These are phyloP conservation scores for Gastrodia elata DNA, from an alignment of 106 monocot species.

Conservation along the genomic window DNA sequence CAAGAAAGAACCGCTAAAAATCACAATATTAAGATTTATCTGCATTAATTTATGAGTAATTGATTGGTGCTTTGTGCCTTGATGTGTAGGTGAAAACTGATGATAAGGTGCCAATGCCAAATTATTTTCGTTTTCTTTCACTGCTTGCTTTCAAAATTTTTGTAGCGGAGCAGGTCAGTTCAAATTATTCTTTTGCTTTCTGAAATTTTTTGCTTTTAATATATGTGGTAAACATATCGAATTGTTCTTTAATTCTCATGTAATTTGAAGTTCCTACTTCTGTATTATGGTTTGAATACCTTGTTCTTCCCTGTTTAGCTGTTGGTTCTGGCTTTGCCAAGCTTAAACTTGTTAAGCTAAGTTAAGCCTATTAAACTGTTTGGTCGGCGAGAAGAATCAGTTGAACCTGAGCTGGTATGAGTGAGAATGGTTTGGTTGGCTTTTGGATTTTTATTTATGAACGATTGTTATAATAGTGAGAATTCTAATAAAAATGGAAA, in stretches of 20 bases:
- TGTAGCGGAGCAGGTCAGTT: slow-evolving; percentile 58
- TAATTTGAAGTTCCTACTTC: background rate
- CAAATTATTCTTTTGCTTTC: background rate
- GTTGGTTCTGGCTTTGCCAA: background rate
- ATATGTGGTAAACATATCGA: background rate
- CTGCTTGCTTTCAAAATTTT: slow-evolving; percentile 95
- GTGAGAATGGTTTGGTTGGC: no score
- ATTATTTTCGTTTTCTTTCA: slow-evolving; percentile 86
- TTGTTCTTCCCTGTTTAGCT: background rate
- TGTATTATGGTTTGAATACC: no score
- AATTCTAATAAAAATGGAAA: no score
- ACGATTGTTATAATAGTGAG: no score
- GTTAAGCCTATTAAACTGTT: no score
- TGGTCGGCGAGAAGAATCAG: no score
- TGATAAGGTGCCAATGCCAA: slow-evolving; percentile 76
- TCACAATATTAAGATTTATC: background rate
- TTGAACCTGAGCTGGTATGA: no score
- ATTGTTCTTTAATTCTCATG: background rate
- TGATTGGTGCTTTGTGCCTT: background rate
- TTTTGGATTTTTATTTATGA: no score
- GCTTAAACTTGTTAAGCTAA: no score
- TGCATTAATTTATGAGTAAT: background rate
- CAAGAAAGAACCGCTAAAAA: no score
- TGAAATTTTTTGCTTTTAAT: background rate
- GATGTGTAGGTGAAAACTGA: slow-evolving; percentile 56